Conservation (phyloP, 1,284 basidiomycete genomes). For the Apiotrichum mycotoxinovorans region DNA sequence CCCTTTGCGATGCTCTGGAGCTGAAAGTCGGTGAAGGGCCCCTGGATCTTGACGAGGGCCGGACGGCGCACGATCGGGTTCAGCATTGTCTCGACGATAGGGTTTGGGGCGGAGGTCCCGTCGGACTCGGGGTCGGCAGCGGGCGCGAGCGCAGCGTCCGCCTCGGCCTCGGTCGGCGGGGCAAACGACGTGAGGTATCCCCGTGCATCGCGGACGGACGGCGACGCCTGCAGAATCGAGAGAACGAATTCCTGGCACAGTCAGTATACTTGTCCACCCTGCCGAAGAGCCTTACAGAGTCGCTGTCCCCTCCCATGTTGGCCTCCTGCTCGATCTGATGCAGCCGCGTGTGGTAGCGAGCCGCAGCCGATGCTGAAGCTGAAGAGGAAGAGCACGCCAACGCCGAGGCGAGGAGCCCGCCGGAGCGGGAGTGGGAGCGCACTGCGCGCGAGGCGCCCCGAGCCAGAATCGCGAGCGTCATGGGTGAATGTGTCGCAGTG, state of each 20-base stretch:
- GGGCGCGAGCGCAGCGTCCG: slow-evolving; percentile 15
- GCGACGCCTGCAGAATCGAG: slow-evolving; percentile 88
- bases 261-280: too few species aligned
- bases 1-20: slow-evolving; percentile 90
- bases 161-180: slow-evolving; percentile 24
- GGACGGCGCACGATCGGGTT: slow-evolving; percentile 62
- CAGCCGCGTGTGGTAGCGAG: slow-evolving; percentile 9
- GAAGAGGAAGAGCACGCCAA: too few species aligned
- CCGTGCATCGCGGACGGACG: slow-evolving; percentile 84
- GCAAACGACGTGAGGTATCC: slow-evolving; percentile 83
- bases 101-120: slow-evolving; percentile 47
- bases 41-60: slow-evolving; percentile 94
- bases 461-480: too few species aligned
- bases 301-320: slow-evolving; percentile 11
- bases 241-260: slow-evolving; percentile 93
- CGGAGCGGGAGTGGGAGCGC: too few species aligned
- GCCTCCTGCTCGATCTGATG: slow-evolving; percentile 10
- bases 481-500: not conserved
- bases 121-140: slow-evolving; percentile 21
- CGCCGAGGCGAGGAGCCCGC: not conserved
- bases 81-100: slow-evolving; percentile 74
- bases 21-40: slow-evolving; percentile 93
- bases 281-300: slow-evolving; percentile 4
- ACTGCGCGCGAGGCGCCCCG: too few species aligned
- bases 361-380: not conserved